These are phyloP conservation scores for Vicia sativa DNA, from an alignment of 306 rosid genomes.

Conservation along the genomic window DNA sequence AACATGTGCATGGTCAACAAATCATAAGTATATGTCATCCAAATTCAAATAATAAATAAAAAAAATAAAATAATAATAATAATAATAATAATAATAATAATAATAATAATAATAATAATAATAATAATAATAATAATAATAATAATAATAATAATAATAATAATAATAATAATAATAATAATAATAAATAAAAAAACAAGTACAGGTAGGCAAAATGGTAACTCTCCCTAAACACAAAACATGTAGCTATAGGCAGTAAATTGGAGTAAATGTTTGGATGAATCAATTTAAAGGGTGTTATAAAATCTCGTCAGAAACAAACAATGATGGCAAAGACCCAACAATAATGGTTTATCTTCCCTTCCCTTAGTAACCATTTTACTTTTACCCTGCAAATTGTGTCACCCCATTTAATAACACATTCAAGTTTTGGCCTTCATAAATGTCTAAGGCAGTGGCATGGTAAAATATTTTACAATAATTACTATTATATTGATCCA, in stretches of 20 bases:
- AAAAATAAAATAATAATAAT: no score
- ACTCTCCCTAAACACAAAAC: conserved; percentile 35
- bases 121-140: conserved; percentile 25
- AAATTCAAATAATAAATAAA: conserved; percentile 38
- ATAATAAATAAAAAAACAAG: conserved; percentile 43
- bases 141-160: no score
- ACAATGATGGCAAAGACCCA: conserved; percentile 82
- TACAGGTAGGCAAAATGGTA: conserved; percentile 45
- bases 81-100: no score
- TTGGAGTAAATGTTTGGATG: conserved; percentile 53
- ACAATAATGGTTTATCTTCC: conserved; percentile 59
- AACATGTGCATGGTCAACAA: conserved; percentile 55
- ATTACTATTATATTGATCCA: neutral
- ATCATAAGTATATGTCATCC: conserved; percentile 41
- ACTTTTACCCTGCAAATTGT: conserved; percentile 51
- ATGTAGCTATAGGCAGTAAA: conserved; percentile 46
- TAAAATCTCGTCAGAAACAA: conserved; percentile 68
- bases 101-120: conserved; percentile 1
- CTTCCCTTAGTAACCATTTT: conserved; percentile 42
- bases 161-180: conserved; percentile 3
- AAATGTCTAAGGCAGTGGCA: conserved; percentile 66
- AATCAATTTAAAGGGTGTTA: conserved; percentile 49
- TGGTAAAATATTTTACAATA: conserved; percentile 43
- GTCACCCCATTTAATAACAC: conserved; percentile 36
- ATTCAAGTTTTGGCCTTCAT: conserved; percentile 44